A percentile compares a stretch with the other conserved stretches of the same genome.
These are phyloP conservation scores for Vitis hybrid DNA, from an alignment of 177 flowering plant genomes.

Conservation along the genomic window DNA sequence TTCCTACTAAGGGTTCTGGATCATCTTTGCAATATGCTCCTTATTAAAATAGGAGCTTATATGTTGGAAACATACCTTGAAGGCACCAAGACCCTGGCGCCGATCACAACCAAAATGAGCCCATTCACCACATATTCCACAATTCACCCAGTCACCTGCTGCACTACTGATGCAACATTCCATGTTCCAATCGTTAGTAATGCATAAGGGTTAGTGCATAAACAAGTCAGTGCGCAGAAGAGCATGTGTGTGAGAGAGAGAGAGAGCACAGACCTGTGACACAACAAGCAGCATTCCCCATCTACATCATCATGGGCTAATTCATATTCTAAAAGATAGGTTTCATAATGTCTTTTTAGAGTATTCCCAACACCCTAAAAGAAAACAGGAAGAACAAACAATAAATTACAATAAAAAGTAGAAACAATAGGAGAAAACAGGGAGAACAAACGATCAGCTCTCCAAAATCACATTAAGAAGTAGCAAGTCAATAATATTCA, in stretches of 20 bases:
- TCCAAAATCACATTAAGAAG: too few relatives aligned
- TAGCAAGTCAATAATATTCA: too few relatives aligned
- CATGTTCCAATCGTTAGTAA: slow-evolving; percentile 13
- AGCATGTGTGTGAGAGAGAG: slow-evolving; percentile 9
- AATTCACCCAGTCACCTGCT: slow-evolving; percentile 99
- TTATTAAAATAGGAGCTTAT: too few relatives aligned
- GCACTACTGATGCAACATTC: slow-evolving; percentile 72
- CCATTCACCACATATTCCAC: slow-evolving; percentile 98
- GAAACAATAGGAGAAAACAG: background rate
- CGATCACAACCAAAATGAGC: slow-evolving; percentile 98
- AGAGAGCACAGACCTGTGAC: slow-evolving; percentile 68
- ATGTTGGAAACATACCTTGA: slow-evolving; percentile 57
- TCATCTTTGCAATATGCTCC: background rate
- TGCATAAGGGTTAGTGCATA: background rate
- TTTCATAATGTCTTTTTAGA: slow-evolving; percentile 93
- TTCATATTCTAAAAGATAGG: slow-evolving; percentile 93
- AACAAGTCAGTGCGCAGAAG: background rate
- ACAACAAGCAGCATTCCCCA: slow-evolving; percentile 96
- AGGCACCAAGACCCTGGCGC: slow-evolving; percentile 96
- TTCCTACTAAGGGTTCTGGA: too few relatives aligned
- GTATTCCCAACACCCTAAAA: slow-evolving; percentile 97
- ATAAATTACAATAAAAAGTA: too few relatives aligned
- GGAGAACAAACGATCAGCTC: too few relatives aligned
- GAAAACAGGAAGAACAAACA: background rate
- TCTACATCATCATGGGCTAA: slow-evolving; percentile 98